Evolutionary conservation across 176 grass and related monocot genomes (phyloP), one percentile per base, ranked within the genome.

Genomic region (Eleusine coracana): DNA sequence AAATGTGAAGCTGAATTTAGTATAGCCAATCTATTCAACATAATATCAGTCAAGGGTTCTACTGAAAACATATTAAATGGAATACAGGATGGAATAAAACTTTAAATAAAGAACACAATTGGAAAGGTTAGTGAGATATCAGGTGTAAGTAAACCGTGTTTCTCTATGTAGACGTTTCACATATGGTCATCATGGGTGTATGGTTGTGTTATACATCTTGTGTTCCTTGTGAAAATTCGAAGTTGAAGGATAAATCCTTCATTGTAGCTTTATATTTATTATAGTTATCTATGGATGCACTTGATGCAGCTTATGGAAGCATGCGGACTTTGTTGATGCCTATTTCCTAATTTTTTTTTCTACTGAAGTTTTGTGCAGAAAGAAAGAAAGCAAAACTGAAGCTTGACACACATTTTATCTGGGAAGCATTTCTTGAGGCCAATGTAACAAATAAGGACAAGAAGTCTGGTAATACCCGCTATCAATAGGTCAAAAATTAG

Each of bases 341-440:
- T 58, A 73, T 27, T 74, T 50, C 48, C 67, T 71, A 40, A 4
- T 59, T 29, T 83, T 75, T 86, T 78, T 54, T 52, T 82, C 12
- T 55, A 51, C 55, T 61, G 69, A 84, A 98, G 96, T 90, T 87
- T 65, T 98, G 96, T 59, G 86, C 79, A 88, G 82, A 88, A 75
- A 84, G 86, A 70, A 84, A 91, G 76, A 95, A 92, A 69, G 68
- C 92, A 75, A 93, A 76, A 62, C 41, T 90, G 66, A 88, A 88
- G 80, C 70, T 86, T 91, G 87, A 88, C 70, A 84, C 82, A 80
- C 88, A 76, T 88, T 55, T 80, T 80, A 88, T 98, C 36, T 98
- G 92, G 87, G 96, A 98, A 92, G 84, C 92, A 73, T 89, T 98
- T 75, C 86, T 95, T 5, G 92, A 98, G 72, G 91, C 90, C 44